Percentiles rank a stretch among this genome's conserved stretches.
Evolutionary conservation across 108 stramenopile species (phyloP).

Genomic region (Nitzschia sp.): DNA sequence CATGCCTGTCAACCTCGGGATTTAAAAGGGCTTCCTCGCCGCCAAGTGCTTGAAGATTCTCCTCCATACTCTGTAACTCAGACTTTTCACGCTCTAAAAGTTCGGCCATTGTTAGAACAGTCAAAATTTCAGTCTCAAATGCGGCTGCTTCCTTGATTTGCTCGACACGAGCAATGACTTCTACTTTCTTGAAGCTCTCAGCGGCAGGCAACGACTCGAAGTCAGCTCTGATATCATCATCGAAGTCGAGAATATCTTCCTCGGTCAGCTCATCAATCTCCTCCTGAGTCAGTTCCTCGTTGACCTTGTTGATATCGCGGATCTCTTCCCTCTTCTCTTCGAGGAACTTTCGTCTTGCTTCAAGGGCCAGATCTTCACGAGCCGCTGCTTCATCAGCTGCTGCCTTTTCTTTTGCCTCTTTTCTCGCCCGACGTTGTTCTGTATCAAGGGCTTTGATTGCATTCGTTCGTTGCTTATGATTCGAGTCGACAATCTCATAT

Average conservation of each 20-base stretch:
- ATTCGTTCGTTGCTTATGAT: constrained; percentile 74
- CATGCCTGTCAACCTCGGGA: constrained; percentile 49
- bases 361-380: constrained; percentile 72
- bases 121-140: constrained; percentile 68
- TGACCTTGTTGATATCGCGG: constrained; percentile 57
- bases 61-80: constrained; percentile 55
- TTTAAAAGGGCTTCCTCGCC: constrained; percentile 52
- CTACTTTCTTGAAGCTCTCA: constrained; percentile 76
- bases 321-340: constrained; percentile 83
- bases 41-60: constrained; percentile 56
- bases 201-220: constrained; percentile 75
- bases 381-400: constrained; percentile 68
- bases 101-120: constrained; percentile 72
- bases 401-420: constrained; percentile 75
- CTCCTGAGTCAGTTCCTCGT: constrained; percentile 66
- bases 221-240: constrained; percentile 86
- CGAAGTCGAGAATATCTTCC: constrained; percentile 83
- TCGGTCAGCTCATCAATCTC: constrained; percentile 79
- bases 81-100: constrained; percentile 61
- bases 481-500: constrained; percentile 72
- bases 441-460: constrained; percentile 79
- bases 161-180: constrained; percentile 68
- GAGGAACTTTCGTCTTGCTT: constrained; percentile 69
- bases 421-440: constrained; percentile 77
- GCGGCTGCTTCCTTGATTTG: constrained; percentile 80